phyloP scores from a whole-genome alignment of 176 grass and related monocot genomes.

The Oryza coarctata region DNA sequence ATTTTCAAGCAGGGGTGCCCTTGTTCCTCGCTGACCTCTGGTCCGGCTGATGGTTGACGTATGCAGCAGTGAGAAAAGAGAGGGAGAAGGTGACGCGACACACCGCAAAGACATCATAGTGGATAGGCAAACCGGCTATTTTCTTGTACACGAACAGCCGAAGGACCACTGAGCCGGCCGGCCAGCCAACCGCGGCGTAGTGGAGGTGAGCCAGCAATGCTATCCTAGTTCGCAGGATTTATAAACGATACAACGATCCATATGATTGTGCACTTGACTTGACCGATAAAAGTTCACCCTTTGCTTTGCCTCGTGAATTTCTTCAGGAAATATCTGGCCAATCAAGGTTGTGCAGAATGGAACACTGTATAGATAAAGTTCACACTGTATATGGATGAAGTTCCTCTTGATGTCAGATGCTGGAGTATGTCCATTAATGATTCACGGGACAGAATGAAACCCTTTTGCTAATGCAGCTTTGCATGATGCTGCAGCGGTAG shows the following conservation, averaged over 20 bases:
- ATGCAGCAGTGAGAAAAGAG: neutral
- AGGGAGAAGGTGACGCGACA: neutral
- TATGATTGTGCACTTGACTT: slow-evolving; percentile 18
- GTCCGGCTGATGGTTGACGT: neutral
- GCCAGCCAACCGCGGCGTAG: neutral
- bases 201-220: slow-evolving; percentile 10
- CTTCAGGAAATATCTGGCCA: neutral
- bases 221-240: neutral
- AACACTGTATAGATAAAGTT: neutral
- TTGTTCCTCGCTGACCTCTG: neutral
- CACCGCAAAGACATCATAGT: neutral
- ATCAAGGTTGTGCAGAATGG: neutral
- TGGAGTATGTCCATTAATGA: too few species aligned
- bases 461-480: too few species aligned
- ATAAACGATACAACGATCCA: neutral
- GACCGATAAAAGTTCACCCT: neutral
- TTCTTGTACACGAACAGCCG: slow-evolving; percentile 15
- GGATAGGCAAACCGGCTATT: neutral
- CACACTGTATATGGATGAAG: too few species aligned
- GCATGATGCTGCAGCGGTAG: neutral
- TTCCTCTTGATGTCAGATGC: too few species aligned
- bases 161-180: neutral
- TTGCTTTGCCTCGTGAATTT: neutral
- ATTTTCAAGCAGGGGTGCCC: neutral
- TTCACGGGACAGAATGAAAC: too few species aligned